Base-by-base conservation (phyloP, 2,329 filamentous ascomycete species). In the Mariannaea sp. region DNA sequence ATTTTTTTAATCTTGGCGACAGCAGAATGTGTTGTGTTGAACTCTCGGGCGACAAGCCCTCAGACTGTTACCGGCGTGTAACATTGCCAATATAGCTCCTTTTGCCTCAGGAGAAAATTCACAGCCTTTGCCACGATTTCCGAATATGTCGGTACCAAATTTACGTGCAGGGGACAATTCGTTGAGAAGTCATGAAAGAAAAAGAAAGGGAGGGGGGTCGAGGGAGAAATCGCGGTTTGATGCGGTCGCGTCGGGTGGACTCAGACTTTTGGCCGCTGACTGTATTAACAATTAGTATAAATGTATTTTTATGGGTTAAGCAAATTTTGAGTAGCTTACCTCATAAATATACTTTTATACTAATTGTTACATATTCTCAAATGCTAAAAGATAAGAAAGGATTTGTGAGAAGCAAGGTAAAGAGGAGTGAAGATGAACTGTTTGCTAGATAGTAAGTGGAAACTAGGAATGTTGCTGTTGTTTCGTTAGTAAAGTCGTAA, bases 51-150 rank as follows among this genome's bases (percentile, higher is more conserved):
- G 30, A 45, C 42, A 13, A 6, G 7, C 8, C 16, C 42, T 17
- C 10, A 30, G 19, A 13, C 16, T 24, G 7, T 14, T 3, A 14
- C 42, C 42, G 5, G 12, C 10, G 14, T 36, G 9, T 20, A 45
- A 14, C n/a, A 33, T 16, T 16, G 19, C 30, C 29, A 45, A 24
- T 13, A 46, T 38, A 36, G 43, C 42, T 35, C 42, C 32, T 46
- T 46, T 38, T 19, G 20, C 43, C 17, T 46, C 43, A 8, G 42
- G 42, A 35, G 12, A 27, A 38, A 46, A 46, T 14, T 38, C 17
- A 26, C 12, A 14, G 20, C 20, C 9, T 36, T 29, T 36, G n/a
- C 6, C 30, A 7, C 43, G 32, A 46, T 46, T 27, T 8, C 3
- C 19, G 17, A 7, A 17, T 46, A 46, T 46, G 12, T 36, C 36